Conservation (phyloP, 352 stramenopile species). For the Globisporangium echinulatum region DNA sequence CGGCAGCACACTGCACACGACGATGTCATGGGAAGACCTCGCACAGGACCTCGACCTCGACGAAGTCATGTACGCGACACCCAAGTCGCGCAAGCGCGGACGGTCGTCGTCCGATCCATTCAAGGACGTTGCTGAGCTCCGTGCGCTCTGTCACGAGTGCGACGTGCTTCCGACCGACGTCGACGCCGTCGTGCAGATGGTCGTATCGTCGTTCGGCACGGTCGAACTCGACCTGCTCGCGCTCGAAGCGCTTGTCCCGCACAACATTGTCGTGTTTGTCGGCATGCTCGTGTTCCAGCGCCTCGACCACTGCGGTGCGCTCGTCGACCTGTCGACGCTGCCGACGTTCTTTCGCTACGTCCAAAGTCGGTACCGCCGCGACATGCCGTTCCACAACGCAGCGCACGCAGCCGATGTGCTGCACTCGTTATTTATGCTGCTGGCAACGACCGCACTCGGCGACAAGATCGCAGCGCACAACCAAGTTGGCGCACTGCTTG, state of each 20-base stretch:
- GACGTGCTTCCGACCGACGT: slow-evolving; percentile 34
- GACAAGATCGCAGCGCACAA: slow-evolving; percentile 54
- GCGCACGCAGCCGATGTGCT: slow-evolving; percentile 76
- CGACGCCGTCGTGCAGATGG: slow-evolving; percentile 40
- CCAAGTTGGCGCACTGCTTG: slow-evolving; percentile 64
- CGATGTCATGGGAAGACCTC: slow-evolving; percentile 41
- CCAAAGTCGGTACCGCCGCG: slow-evolving; percentile 50
- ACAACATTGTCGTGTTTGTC: slow-evolving; percentile 60
- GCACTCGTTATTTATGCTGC: slow-evolving; percentile 70
- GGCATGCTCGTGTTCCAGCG: slow-evolving; percentile 68
- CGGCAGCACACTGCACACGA: slow-evolving; percentile 35
- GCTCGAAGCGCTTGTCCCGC: slow-evolving; percentile 56
- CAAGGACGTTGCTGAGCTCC: slow-evolving; percentile 33
- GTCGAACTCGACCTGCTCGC: slow-evolving; percentile 60
- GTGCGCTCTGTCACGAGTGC: slow-evolving; percentile 40
- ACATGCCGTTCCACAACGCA: slow-evolving; percentile 79
- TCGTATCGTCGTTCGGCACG: slow-evolving; percentile 53
- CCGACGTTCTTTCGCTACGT: slow-evolving; percentile 51
- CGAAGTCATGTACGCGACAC: slow-evolving; percentile 35
- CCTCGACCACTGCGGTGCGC: slow-evolving; percentile 44
- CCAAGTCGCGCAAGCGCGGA: slow-evolving; percentile 42
- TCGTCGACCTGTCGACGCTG: slow-evolving; percentile 48
- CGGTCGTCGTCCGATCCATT: slow-evolving; percentile 34
- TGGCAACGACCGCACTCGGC: slow-evolving; percentile 47
- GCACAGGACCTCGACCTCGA: slow-evolving; percentile 25